Conservation (phyloP, 257 asterid species). For the Ajuga chamaepitys region DNA sequence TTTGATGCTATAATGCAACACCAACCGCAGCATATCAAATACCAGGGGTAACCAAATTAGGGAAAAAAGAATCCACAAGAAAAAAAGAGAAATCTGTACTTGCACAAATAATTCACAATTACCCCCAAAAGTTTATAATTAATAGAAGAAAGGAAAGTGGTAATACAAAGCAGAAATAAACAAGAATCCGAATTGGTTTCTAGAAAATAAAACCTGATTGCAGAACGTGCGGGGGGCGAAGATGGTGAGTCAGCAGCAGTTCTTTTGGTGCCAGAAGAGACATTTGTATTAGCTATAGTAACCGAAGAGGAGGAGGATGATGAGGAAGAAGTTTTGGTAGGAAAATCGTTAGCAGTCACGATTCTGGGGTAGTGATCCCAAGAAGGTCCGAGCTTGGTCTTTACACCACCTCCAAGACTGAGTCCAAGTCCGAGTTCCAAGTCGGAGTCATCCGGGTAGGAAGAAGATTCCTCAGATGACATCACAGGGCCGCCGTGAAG, state of each 20-base stretch:
- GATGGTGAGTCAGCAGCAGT: slow-evolving; percentile 70
- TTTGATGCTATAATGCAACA: too few relatives aligned
- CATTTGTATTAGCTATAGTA: slow-evolving; percentile 29
- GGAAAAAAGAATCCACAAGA: neutral
- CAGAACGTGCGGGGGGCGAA: slow-evolving; percentile 68
- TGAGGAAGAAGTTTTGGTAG: slow-evolving; percentile 38
- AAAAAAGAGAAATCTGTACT: neutral
- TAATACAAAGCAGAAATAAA: neutral
- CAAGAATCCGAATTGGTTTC: too few relatives aligned
- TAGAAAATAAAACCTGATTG: slow-evolving; percentile 37
- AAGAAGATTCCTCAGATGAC: slow-evolving; percentile 42
- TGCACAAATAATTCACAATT: neutral
- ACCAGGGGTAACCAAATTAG: neutral
- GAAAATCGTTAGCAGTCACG: slow-evolving; percentile 50
- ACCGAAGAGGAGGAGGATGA: slow-evolving; percentile 50
- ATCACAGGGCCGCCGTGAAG: slow-evolving; percentile 17
- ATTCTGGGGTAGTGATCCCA: slow-evolving; percentile 50
- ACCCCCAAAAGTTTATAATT: neutral
- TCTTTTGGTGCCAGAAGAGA: slow-evolving; percentile 55
- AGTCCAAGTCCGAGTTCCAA: slow-evolving; percentile 72
- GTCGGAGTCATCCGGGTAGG: slow-evolving; percentile 52
- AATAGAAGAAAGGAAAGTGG: neutral
- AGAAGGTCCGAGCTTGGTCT: slow-evolving; percentile 18
- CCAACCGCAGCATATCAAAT: slow-evolving; percentile 9
- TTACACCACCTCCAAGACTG: slow-evolving; percentile 22